These are phyloP conservation scores for Epithele typhae DNA, from an alignment of 768 basidiomycete species.

Conservation along the genomic window DNA sequence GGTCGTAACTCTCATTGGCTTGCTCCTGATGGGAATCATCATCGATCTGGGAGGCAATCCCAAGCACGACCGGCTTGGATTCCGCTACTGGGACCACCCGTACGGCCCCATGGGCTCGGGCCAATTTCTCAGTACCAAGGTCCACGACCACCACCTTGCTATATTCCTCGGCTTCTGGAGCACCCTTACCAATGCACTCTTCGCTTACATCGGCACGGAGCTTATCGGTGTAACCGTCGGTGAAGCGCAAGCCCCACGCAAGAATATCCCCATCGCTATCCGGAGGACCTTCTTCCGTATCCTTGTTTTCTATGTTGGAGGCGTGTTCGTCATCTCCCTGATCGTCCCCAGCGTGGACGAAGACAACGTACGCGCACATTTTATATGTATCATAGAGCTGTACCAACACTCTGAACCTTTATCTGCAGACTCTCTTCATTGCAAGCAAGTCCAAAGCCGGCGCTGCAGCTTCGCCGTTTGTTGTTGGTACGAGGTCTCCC, in stretches of 20 bases:
- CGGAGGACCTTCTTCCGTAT: slow-evolving; percentile 58
- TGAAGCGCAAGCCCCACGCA: slow-evolving; percentile 66
- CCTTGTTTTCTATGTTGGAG: slow-evolving; percentile 61
- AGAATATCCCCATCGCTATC: slow-evolving; percentile 71
- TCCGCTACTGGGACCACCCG: slow-evolving; percentile 41
- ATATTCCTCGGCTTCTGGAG: slow-evolving; percentile 72
- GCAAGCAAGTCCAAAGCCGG: slow-evolving; percentile 36
- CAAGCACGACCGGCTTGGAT: slow-evolving; percentile 30
- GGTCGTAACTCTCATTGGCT: slow-evolving; percentile 45
- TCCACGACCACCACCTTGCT: slow-evolving; percentile 43
- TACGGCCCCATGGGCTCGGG: slow-evolving; percentile 51
- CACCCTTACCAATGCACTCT: slow-evolving; percentile 66
- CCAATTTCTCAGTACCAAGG: slow-evolving; percentile 40
- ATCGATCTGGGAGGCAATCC: slow-evolving; percentile 57
- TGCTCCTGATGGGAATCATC: slow-evolving; percentile 52
- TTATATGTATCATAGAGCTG: background rate
- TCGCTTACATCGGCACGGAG: slow-evolving; percentile 75
- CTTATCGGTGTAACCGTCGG: slow-evolving; percentile 63
- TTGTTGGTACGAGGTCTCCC: slow-evolving; percentile 36
- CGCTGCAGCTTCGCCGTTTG: slow-evolving; percentile 64
- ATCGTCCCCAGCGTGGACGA: slow-evolving; percentile 62
- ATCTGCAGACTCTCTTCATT: slow-evolving; percentile 30
- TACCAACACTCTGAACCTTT: no score
- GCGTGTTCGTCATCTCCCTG: slow-evolving; percentile 69
- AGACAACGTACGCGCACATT: slow-evolving; percentile 33